Evolutionary conservation across 2,329 filamentous ascomycete genomes (phyloP), one percentile per base, ranked within the genome.

Genomic region (Niveomyces coronatus): DNA sequence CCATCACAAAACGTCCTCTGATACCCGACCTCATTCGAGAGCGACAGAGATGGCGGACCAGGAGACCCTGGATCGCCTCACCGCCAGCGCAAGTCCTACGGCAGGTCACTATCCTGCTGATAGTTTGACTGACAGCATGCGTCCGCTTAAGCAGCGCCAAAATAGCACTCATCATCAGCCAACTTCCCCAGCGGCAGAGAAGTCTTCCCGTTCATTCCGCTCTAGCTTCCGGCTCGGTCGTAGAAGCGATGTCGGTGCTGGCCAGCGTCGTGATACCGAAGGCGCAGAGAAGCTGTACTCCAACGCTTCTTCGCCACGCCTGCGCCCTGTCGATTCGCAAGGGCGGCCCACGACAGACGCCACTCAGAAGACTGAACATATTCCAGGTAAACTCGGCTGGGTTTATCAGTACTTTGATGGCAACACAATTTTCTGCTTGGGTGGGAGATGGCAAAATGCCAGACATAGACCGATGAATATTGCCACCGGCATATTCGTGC

Each of bases 401-500:
- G 94, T 95, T 50, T 83, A 89, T 60, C 77, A 96, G 56, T 94
- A 94, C 57, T 96, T 95, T 52, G 76, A 85, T 31, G 91, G 91
- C 31, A 98, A 96, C 54, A 94, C 86, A 0, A 68, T 87, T 17
- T 98, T 98, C 55, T 94, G 79, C 57, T 70, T 85, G 42, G 82
- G 85, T 23, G 91, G 91, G 7, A 75, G 91, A 42, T 69, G 91
- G 43, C 85, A 95, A 54, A 95, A 96, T 58, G 82, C 91, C 24
- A 76, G 78, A 49, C 83, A 93, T 49, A 76, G 81, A 46, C 91
- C 91, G 2, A 79, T 98, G 54, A 96, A 95, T 50, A 73, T 95
- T 49, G 80, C 79, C 10, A 98, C 91, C 2, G 87, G 82, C 2
- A 60, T 86, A 35, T 65, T 94, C 20, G 74, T 94, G n/a, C 58